Evolutionary conservation across 805 yeast species (phyloP), one percentile per base, ranked within the genome.

Genomic region (Starmera caribaea): DNA sequence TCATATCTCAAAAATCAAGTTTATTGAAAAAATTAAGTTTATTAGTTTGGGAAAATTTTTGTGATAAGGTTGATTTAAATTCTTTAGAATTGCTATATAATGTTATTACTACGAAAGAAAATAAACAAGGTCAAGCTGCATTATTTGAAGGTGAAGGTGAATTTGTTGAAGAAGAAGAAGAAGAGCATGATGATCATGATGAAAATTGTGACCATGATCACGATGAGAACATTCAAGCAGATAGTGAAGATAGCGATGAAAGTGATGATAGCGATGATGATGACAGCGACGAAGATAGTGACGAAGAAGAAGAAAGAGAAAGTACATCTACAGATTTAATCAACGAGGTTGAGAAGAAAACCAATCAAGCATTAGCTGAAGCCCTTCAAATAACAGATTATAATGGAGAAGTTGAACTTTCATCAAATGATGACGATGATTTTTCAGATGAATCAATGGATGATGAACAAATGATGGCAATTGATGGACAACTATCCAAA

Each of bases 401-500:
- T 32, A 63, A 62, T 17, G 66, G 65, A 9, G 63, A 65, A 30
- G 63, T 61, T 52, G 59, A 46, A 47, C 55, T 64, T 11, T 66
- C 62, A 12, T 61, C 61, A 8, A 78, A 72, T 32, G 74, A 66
- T 15, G 78, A 69, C 5, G 74, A 68, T 26, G 79, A 73, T 26
- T 71, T 74, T 7, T 79, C 74, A 21, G 84, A 79, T 38, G 95
- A 84, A 48, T 79, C 90, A 0, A 85, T 88, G 94, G 95, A 89
- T 44, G 97, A 89, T 59, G 96, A 89, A 51, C 88, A 88, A 57
- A 90, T 90, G 97, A 78, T 88, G 80, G 94, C 89, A 16, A 73
- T 90, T 50, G 97, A 90, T 55, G 83, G 71, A 16, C 92, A 87
- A 44, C 65, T 90, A 27, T 75, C 96, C 0, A 72, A 71, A 39